These are phyloP conservation scores for Ramaria sp. DNA, from an alignment of 768 basidiomycete genomes.

Conservation along the genomic window DNA sequence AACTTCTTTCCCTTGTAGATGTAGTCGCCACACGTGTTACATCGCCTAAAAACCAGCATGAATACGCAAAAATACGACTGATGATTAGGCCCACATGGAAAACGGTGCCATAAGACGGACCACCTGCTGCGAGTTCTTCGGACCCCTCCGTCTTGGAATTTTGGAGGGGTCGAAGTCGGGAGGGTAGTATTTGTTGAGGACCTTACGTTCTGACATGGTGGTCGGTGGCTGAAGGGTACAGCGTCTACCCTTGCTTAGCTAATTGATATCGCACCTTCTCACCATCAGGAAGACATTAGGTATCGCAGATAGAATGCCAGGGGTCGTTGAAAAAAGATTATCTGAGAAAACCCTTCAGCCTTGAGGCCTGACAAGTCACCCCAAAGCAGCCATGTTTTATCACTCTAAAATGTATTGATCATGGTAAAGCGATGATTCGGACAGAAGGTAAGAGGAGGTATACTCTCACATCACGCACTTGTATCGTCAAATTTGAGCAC, in stretches of 20 bases:
- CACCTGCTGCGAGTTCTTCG: constrained; percentile 93
- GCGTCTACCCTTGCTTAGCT: background rate
- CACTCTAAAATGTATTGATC: no score
- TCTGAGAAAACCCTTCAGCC: no score
- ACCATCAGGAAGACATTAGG: no score
- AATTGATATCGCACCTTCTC: no score
- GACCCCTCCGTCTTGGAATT: constrained; percentile 81
- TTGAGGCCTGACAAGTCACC: no score
- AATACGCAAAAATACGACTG: background rate
- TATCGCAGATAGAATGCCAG: no score
- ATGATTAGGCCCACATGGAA: constrained; percentile 60
- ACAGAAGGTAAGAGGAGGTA: no score
- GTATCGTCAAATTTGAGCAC: no score
- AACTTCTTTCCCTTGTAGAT: constrained; percentile 99
- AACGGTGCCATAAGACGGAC: constrained; percentile 99
- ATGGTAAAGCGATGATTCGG: no score
- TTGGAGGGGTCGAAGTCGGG: constrained; percentile 98
- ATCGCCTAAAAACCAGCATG: constrained; percentile 43
- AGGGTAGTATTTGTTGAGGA: constrained; percentile 92
- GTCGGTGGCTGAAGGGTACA: constrained; percentile 2
- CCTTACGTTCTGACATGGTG: constrained; percentile 81
- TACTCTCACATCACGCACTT: no score
- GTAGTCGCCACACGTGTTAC: constrained; percentile 95
- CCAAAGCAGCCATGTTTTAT: no score
- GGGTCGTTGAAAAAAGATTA: no score